phyloP scores from a whole-genome alignment of 768 basidiomycete species.

The Tricholomella constricta region DNA sequence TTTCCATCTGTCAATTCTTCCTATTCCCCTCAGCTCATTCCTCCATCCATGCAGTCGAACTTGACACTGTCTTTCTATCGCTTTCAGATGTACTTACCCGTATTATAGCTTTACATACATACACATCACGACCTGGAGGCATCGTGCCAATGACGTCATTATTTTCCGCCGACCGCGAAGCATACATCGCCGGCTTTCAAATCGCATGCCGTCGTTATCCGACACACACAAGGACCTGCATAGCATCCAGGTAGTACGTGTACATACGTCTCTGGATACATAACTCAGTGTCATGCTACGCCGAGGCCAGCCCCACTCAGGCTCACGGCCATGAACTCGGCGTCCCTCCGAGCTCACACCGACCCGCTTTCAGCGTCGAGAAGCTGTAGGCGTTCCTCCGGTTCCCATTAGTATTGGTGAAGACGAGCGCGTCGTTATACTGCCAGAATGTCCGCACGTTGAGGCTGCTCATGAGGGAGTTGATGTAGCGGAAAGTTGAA shows the following conservation, averaged over 20 bases:
- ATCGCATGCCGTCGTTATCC: no score
- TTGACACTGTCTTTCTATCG: background rate
- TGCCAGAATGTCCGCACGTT: conserved; percentile 36
- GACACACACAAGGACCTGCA: no score
- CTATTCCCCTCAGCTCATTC: background rate
- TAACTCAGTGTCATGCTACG: conserved; percentile 3
- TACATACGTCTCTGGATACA: no score
- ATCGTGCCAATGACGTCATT: conserved; percentile 2
- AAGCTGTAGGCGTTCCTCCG: background rate
- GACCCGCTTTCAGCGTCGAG: background rate
- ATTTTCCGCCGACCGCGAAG: background rate
- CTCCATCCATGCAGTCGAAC: background rate
- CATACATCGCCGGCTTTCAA: no score
- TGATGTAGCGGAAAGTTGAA: conserved; percentile 43
- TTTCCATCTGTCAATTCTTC: no score
- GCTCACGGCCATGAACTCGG: no score
- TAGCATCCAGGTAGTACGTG: no score
- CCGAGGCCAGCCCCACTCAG: no score
- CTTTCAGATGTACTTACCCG: background rate
- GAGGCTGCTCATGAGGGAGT: conserved; percentile 41
- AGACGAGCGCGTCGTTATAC: conserved; percentile 4
- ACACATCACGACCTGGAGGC: background rate
- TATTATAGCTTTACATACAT: conserved; percentile 1
- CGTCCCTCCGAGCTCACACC: background rate
- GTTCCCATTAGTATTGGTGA: background rate